These are phyloP conservation scores for Phytophthora sojae DNA, from an alignment of 352 stramenopile genomes.

Conservation along the genomic window DNA sequence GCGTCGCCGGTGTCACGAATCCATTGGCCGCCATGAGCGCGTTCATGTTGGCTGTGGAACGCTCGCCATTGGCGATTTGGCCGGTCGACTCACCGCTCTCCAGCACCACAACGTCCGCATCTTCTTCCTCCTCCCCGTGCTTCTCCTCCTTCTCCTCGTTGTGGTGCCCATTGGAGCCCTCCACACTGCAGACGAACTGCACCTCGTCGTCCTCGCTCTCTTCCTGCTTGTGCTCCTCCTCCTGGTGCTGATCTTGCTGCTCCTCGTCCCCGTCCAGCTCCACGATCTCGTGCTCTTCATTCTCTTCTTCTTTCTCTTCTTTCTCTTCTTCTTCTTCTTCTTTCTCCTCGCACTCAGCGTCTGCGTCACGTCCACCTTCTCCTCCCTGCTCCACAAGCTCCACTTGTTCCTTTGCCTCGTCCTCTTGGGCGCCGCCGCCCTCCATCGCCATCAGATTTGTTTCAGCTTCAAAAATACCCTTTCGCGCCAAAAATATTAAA, in stretches of 20 bases:
- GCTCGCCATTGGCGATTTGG: background rate
- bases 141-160: slow-evolving; percentile 1
- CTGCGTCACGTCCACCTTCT: background rate
- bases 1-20: slow-evolving; percentile 21
- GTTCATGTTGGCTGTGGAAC: slow-evolving; percentile 29
- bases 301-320: background rate
- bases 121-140: background rate
- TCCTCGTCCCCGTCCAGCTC: slow-evolving; percentile 19
- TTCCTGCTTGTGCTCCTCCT: slow-evolving; percentile 18
- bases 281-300: slow-evolving; percentile 11
- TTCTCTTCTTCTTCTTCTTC: background rate
- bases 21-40: slow-evolving; percentile 28
- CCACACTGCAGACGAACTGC: slow-evolving; percentile 28
- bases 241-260: slow-evolving; percentile 1
- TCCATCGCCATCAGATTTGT: slow-evolving; percentile 20
- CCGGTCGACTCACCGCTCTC: background rate
- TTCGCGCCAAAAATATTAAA: slow-evolving; percentile 6
- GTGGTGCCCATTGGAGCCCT: slow-evolving; percentile 7
- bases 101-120: slow-evolving; percentile 16
- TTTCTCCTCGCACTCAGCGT: background rate
- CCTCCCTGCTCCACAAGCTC: background rate
- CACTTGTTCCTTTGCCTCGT: background rate
- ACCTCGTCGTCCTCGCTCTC: slow-evolving; percentile 36
- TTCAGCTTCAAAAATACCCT: slow-evolving; percentile 14
- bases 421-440: slow-evolving; percentile 1